Evolutionary conservation across 371 early-diverging fungal species (phyloP).

Genomic region (Mucor circinelloides): DNA sequence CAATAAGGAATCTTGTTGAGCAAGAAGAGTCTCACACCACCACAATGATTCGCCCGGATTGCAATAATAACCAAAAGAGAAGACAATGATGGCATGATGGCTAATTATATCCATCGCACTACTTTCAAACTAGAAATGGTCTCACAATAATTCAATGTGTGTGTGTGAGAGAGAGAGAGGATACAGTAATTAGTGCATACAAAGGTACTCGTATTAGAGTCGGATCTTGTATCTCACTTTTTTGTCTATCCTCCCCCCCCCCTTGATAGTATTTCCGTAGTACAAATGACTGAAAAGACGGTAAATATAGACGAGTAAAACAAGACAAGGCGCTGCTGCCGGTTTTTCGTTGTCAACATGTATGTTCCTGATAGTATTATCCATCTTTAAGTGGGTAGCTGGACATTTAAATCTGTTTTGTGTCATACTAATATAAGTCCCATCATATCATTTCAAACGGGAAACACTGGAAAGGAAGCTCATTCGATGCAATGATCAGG

Average conservation of each 20-base stretch:
- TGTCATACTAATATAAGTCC: neutral
- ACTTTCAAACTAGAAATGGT: neutral
- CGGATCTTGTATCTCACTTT: neutral
- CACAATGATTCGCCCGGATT: too few relatives aligned
- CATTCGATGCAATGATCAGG: neutral
- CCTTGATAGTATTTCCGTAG: neutral
- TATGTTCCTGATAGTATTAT: too few relatives aligned
- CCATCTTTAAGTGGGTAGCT: too few relatives aligned
- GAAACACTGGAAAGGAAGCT: slow-evolving; percentile 7
- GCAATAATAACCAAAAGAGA: neutral
- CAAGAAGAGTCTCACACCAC: too few relatives aligned
- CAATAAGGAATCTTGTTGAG: too few relatives aligned
- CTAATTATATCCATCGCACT: neutral
- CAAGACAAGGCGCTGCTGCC: too few relatives aligned
- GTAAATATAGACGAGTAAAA: neutral
- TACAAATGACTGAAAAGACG: neutral
- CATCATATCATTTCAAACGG: neutral
- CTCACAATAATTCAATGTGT: neutral
- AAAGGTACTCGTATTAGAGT: neutral
- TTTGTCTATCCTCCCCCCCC: neutral
- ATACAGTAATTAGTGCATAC: neutral
- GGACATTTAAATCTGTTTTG: neutral
- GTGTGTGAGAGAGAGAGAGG: too few relatives aligned
- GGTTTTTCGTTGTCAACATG: too few relatives aligned
- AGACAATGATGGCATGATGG: neutral